Base-by-base conservation (phyloP, 2,329 filamentous ascomycete genomes). In the Fonsecaea nubica region DNA sequence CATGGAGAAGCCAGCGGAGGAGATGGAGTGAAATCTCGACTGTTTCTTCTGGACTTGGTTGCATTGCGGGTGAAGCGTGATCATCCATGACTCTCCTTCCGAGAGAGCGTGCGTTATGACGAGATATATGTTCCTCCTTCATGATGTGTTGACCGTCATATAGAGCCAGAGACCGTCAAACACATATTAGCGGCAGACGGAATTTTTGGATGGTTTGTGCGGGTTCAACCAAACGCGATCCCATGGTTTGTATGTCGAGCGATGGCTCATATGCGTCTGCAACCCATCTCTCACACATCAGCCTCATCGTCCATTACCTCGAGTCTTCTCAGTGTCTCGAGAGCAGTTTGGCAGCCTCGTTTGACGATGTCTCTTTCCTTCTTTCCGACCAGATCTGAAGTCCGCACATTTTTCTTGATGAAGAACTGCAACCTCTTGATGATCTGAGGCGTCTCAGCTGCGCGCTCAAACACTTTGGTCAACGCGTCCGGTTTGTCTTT, bases 381-480 rank as follows among this genome's bases (percentile, higher is more conserved):
- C 25, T 64, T 66, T 5, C 35, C 56, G 18, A 70, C 78, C 64
- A 84, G 74, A 72, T 87, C 86, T 0, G 89, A 90, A 76, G 89
- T 90, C 4, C 86, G 82, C 15, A 97, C 84, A 53, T 90, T 86
- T 76, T 90, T 93, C 74, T 87, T 87, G 60, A 98, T 75, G 75
- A 97, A 95, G 77, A 90, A 96, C 68, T 91, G 88, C 70, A 97
- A 75, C 0, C 92, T 91, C 63, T 87, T 87, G 4, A 89, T 87
- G 68, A 97, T 85, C 64, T 89, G 86, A 0, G 89, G 87, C 2
- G 87, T 83, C 38, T 88, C 86, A 65, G 86, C 85, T 6, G 58
- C 58, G 10, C 86, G 85, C 18, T 85, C 80, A 75, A 97, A 92
- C 1, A 92, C 80, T 57, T 88, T 88, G 69, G 86, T 81, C 33